These are phyloP conservation scores for Sporothrix variecibatus DNA, from an alignment of 2,329 filamentous ascomycete genomes.

Conservation along the genomic window DNA sequence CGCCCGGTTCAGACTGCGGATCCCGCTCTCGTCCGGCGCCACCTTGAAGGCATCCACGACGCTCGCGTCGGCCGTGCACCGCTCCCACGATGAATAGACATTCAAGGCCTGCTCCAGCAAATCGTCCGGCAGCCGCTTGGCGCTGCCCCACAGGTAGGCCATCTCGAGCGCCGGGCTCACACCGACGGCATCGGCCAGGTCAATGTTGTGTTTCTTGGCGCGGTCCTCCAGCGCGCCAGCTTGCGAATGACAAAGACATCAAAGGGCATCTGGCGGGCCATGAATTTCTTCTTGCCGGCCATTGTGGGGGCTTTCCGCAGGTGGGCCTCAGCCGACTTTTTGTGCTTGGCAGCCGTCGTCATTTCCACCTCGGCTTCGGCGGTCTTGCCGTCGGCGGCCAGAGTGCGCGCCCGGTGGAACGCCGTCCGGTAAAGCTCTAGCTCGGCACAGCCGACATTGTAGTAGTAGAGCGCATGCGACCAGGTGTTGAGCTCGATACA, in stretches of 20 bases:
- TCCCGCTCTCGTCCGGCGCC: constrained; percentile 61
- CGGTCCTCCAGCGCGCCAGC: constrained; percentile 81
- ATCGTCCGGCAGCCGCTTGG: constrained; percentile 70
- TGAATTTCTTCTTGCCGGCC: constrained; percentile 83
- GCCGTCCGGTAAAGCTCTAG: constrained; percentile 77
- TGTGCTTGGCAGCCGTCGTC: constrained; percentile 53
- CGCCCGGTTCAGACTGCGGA: constrained; percentile 66
- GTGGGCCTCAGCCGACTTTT: constrained; percentile 66
- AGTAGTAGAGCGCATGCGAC: constrained; percentile 88
- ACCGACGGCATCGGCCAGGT: constrained; percentile 78
- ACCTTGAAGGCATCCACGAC: constrained; percentile 50
- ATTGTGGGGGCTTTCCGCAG: constrained; percentile 71
- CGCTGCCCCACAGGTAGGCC: constrained; percentile 91
- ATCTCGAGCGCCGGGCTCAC: constrained; percentile 84
- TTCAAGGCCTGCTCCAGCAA: constrained; percentile 65
- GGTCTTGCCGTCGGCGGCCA: constrained; percentile 37
- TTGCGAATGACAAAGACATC: constrained; percentile 84
- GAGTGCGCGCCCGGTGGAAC: constrained; percentile 42
- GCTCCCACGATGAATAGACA: constrained; percentile 61
- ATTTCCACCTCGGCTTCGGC: constrained; percentile 26
- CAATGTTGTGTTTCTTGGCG: constrained; percentile 64
- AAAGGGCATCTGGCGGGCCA: constrained; percentile 86
- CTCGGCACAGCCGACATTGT: constrained; percentile 76
- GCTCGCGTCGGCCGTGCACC: constrained; percentile 56
- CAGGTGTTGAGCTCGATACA: constrained; percentile 85